Conservation (phyloP, 495 filamentous ascomycete genomes). For the Pseudomonodictys pantanalensis region DNA sequence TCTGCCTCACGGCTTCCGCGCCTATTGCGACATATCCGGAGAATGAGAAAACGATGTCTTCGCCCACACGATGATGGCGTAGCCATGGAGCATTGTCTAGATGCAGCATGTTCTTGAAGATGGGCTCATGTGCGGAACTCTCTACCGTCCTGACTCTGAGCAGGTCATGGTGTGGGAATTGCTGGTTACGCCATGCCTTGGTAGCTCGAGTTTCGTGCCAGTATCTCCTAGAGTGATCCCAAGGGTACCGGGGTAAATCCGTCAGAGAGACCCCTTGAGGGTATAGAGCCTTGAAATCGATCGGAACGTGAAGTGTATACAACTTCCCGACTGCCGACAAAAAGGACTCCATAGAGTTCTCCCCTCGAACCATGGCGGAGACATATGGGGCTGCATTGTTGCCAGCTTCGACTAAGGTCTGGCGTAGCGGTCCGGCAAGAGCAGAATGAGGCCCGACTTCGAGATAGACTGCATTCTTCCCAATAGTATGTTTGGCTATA, state of each 20-base stretch:
- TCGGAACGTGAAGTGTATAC: background rate
- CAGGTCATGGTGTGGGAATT: background rate
- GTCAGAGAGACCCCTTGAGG: background rate
- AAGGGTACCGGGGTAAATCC: background rate
- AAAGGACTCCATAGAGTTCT: background rate
- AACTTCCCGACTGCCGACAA: background rate
- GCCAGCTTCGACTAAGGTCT: background rate
- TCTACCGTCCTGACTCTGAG: background rate
- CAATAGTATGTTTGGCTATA: background rate
- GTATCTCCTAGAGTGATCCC: background rate
- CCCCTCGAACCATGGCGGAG: background rate
- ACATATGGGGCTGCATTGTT: background rate
- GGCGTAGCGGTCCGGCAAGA: slow-evolving; percentile 3
- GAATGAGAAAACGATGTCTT: background rate
- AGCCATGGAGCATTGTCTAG: background rate
- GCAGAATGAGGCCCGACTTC: slow-evolving; percentile 19
- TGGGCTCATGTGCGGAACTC: background rate
- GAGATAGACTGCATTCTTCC: background rate
- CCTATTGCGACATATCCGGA: background rate
- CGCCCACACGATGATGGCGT: background rate
- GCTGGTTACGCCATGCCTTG: background rate
- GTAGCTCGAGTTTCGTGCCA: background rate
- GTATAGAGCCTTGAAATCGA: background rate
- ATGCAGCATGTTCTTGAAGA: background rate
- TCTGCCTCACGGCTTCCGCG: background rate